Base-by-base conservation (phyloP, 2,329 filamentous ascomycete genomes). In the Dendrostoma leiphaemia region DNA sequence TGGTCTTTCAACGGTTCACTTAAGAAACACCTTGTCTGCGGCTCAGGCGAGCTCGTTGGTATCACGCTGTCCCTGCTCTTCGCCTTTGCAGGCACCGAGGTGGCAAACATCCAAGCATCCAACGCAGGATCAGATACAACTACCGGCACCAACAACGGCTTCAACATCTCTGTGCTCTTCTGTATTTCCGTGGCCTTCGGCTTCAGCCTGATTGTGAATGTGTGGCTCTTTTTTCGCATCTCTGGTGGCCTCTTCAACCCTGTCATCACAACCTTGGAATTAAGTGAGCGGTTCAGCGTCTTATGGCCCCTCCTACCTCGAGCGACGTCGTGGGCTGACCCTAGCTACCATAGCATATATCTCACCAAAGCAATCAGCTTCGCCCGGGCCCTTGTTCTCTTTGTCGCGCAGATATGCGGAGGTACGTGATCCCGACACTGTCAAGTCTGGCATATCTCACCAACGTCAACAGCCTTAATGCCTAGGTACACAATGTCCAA, bases 211-310 rank as follows among this genome's bases (percentile, higher is more conserved):
- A 69, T 75, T 17, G 73, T 76, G 40, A 78, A 75, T 35, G 75
- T 74, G 1, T 79, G 75, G 76, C 67, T 74, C 1, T 79, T 79
- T 61, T 80, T 74, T 55, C 67, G 76, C 10, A 71, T 80, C 38
- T 76, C 71, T 32, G 71, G 71, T 5, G 71, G 71, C 1, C 53
- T 71, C 24, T 74, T 74, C 47, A 74, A 74, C 38, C 72, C 71
- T 13, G 68, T 64, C 17, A 17, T 40, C 13, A 40, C 12, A 10
- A 17, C 17, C 17, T n/a, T n/a, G n/a, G n/a, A n/a, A n/a, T n/a
- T n/a, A n/a, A n/a, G n/a, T n/a, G n/a, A n/a, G n/a, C n/a, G 37
- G 37, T 17, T 40, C 13, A 13, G 8, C n/a, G 6, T 10, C n/a
- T 40, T 17, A 9, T 40, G 15, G 12, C 37, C 12, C 37, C 10